Evolutionary conservation across 371 early-diverging fungal species (phyloP).

Genomic region (Mucor saturninus): DNA sequence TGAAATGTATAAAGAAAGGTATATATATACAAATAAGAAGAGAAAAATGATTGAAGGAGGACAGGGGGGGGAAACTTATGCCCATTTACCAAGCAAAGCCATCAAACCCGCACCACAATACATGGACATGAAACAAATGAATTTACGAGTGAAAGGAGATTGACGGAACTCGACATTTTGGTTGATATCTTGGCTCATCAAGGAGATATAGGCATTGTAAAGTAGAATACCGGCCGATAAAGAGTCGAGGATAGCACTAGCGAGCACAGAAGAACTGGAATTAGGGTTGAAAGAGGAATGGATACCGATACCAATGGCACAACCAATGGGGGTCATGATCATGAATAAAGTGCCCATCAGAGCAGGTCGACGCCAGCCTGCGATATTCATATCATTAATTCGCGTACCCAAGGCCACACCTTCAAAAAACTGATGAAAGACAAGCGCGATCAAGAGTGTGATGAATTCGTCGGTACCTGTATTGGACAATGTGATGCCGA

Average conservation of each 20-base stretch:
- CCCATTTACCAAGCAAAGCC: slow-evolving; percentile 82
- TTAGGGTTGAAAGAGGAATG: slow-evolving; percentile 60
- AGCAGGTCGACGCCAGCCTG: slow-evolving; percentile 38
- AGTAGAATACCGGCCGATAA: slow-evolving; percentile 68
- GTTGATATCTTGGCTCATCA: slow-evolving; percentile 57
- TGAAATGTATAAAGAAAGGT: background rate
- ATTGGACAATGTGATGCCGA: slow-evolving; percentile 83
- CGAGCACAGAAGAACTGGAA: slow-evolving; percentile 51
- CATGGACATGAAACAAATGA: slow-evolving; percentile 46
- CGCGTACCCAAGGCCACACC: slow-evolving; percentile 69
- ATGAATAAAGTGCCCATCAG: slow-evolving; percentile 61
- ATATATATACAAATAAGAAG: background rate
- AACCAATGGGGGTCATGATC: slow-evolving; percentile 72
- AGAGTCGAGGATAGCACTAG: slow-evolving; percentile 65
- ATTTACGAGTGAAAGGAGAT: slow-evolving; percentile 30
- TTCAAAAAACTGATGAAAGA: slow-evolving; percentile 82
- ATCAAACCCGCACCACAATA: slow-evolving; percentile 75
- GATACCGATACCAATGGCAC: slow-evolving; percentile 71
- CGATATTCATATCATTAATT: slow-evolving; percentile 58
- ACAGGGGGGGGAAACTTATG: slow-evolving; percentile 36
- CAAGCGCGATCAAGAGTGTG: slow-evolving; percentile 78
- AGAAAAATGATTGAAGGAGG: background rate
- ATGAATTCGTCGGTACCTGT: slow-evolving; percentile 66
- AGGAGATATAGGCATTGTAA: slow-evolving; percentile 61
- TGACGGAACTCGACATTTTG: slow-evolving; percentile 40